These are phyloP conservation scores for Amphicarpaea edgeworthii DNA, from an alignment of 306 rosid species.

Conservation along the genomic window DNA sequence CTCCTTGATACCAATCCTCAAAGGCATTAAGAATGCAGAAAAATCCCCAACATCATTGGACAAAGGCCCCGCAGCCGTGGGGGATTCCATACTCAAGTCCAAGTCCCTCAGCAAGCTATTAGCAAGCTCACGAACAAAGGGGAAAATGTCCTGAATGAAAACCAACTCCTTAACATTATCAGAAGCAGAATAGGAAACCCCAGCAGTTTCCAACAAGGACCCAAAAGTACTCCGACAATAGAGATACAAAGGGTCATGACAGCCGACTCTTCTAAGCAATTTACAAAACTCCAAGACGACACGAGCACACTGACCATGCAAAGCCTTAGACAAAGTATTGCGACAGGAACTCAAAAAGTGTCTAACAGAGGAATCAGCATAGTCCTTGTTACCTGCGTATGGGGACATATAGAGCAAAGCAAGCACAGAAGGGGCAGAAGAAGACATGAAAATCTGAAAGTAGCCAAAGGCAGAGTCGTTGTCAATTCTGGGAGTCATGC, in stretches of 20 bases:
- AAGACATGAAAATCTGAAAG: slow-evolving; percentile 68
- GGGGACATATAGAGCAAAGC: slow-evolving; percentile 79
- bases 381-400: slow-evolving; percentile 55
- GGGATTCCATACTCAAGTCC: slow-evolving; percentile 57
- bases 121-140: slow-evolving; percentile 75
- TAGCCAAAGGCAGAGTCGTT: slow-evolving; percentile 51
- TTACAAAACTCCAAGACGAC: slow-evolving; percentile 82
- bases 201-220: slow-evolving; percentile 61
- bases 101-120: slow-evolving; percentile 63
- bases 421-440: slow-evolving; percentile 65
- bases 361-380: slow-evolving; percentile 66
- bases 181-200: slow-evolving; percentile 40
- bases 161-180: slow-evolving; percentile 47
- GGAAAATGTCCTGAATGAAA: slow-evolving; percentile 64
- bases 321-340: slow-evolving; percentile 47
- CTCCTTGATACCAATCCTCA: slow-evolving; percentile 54
- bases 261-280: slow-evolving; percentile 67
- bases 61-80: slow-evolving; percentile 53
- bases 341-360: slow-evolving; percentile 66
- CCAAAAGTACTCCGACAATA: slow-evolving; percentile 78
- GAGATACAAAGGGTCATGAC: slow-evolving; percentile 70
- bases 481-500: slow-evolving; percentile 50
- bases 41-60: slow-evolving; percentile 66
- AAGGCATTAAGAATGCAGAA: slow-evolving; percentile 61
- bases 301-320: slow-evolving; percentile 61